Conservation (phyloP, 129 eudicot species). For the Kitagawia praeruptora region DNA sequence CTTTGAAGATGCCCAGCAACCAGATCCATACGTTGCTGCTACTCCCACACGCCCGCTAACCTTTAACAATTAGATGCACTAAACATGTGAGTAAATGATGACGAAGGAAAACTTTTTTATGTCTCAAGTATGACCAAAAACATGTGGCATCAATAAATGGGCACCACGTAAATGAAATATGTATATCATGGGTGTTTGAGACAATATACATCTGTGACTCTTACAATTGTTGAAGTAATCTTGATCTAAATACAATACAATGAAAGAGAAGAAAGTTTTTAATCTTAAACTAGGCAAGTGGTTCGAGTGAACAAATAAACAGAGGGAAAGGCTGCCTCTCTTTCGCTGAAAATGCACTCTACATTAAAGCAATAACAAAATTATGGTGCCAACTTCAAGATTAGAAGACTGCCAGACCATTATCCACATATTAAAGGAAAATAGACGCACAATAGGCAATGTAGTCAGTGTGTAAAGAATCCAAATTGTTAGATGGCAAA, state of each 20-base stretch:
- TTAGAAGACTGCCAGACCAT: not conserved
- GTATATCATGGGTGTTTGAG: not conserved
- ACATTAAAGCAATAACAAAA: not conserved
- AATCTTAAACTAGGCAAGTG: not conserved
- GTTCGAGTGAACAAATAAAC: not conserved
- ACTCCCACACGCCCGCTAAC: slow-evolving; percentile 93
- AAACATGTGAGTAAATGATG: not conserved
- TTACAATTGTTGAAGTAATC: not conserved
- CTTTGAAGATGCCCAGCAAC: slow-evolving; percentile 92
- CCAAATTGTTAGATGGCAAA: slow-evolving; percentile 14
- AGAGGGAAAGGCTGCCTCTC: not conserved
- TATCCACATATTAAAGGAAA: not conserved
- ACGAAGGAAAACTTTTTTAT: not conserved
- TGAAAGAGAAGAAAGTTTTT: not conserved
- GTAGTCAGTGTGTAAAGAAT: not conserved
- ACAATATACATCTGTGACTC: no score
- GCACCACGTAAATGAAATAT: not conserved
- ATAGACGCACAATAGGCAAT: no score
- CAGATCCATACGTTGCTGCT: slow-evolving; percentile 91
- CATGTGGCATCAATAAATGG: not conserved
- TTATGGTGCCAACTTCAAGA: not conserved
- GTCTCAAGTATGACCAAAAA: not conserved
- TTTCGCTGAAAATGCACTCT: no score
- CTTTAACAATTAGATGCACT: slow-evolving; percentile 22
- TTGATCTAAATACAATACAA: not conserved